Base-by-base conservation (phyloP, 208 protist genomes). In the Leishmania mexicana region DNA sequence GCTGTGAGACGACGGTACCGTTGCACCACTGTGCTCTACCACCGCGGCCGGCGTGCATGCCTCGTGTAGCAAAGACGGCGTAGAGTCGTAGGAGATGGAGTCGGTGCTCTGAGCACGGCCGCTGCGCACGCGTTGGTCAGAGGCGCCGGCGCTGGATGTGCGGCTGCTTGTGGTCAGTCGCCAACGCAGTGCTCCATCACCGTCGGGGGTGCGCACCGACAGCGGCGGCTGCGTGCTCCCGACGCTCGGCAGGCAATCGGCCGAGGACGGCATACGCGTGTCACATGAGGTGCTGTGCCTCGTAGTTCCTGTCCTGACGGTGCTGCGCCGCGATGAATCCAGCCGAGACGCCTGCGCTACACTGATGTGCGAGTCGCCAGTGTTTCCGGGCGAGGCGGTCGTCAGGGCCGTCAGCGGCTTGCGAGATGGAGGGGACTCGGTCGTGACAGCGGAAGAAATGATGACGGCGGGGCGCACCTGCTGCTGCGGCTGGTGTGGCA, bases 141-240 rank as follows among this genome's bases (percentile, higher is more conserved):
- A 80, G 57, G 58, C 57, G 40, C 19, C 53, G n/a, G 24, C 45
- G 68, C 81, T 84, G 62, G 81, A 84, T 45, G 75, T 84, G 51
- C 76, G 75, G 51, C 65, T 60, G 35, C 78, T 80, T 21, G 35
- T 64, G 15, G 51, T 57, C 47, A 76, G 73, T 15, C 42, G 51
- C 49, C 45, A 40, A 31, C 51, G 49, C 11, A 60, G 28, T 28
- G 28, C 35, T 10, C 49, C 47, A 38, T 53, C 51, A 64, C 73
- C 73, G 68, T 60, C 53, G 24, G 76, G 42, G 68, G 78, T n/a
- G 73, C 73, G 73, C 49, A 76, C 15, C 31, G 73, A 76, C 49
- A 54, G 47, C 49, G 51, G 51, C 2, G 73, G 73, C 49, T 85
- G 81, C 54, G 81, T 85, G 71, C 81, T 85, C 21, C 31, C 71